Percentiles rank a stretch among this genome's conserved stretches.
Conservation (phyloP, 208 protist species). For the Strigomonas culicis region DNA sequence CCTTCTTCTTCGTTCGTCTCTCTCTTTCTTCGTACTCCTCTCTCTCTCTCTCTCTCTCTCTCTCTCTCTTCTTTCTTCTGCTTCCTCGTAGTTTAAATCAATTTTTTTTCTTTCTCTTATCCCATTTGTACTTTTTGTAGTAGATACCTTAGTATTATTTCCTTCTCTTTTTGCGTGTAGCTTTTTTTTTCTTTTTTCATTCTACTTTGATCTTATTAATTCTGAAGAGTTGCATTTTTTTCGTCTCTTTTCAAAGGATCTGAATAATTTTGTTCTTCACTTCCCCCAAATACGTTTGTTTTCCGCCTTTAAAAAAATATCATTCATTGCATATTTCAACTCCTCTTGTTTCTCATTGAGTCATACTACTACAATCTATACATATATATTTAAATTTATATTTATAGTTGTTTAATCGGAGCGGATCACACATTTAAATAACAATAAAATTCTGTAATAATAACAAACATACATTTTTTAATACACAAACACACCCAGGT, state of each 20-base stretch:
- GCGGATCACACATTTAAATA: not conserved
- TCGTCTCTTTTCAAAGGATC: not conserved
- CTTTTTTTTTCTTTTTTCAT: constrained; percentile 8
- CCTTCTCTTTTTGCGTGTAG: constrained; percentile 2
- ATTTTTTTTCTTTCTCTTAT: constrained; percentile 6
- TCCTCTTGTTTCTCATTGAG: constrained; percentile 13
- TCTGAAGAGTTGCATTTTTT: not conserved
- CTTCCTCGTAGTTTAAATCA: constrained; percentile 2
- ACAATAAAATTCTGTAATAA: not conserved
- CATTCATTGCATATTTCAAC: constrained; percentile 7
- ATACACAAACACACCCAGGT: not conserved
- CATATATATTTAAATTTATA: no score
- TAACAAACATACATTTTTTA: not conserved
- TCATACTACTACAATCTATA: not conserved
- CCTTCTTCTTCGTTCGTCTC: not conserved
- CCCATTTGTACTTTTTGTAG: constrained; percentile 1
- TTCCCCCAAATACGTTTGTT: not conserved
- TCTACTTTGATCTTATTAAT: constrained; percentile 6
- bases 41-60: constrained; percentile 8
- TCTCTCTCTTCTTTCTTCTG: constrained; percentile 10
- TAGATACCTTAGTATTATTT: not conserved
- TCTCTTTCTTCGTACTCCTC: not conserved
- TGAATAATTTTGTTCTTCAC: not conserved
- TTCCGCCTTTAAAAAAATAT: not conserved
- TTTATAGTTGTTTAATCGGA: not conserved